phyloP scores from a whole-genome alignment of 1,139 yeast genomes.

The Yamadazyma songkhlaensis region DNA sequence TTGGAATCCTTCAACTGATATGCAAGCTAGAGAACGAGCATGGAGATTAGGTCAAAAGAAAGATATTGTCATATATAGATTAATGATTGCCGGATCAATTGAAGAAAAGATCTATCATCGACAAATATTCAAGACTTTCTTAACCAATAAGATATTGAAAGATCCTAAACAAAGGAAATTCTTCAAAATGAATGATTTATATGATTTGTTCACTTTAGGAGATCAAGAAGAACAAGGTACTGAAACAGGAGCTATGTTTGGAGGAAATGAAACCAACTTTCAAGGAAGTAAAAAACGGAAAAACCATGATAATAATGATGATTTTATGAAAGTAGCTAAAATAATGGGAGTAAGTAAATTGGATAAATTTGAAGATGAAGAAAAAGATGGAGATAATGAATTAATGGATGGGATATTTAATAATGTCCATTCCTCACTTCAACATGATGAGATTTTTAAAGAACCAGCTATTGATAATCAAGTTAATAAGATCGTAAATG shows the following conservation, averaged over 20 bases:
- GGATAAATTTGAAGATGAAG: conserved; percentile 45
- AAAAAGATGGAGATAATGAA: conserved; percentile 24
- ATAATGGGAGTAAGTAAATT: conserved; percentile 55
- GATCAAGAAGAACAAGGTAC: conserved; percentile 68
- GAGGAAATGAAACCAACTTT: conserved; percentile 43
- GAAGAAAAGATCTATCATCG: conserved; percentile 97
- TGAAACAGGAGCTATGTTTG: conserved; percentile 63
- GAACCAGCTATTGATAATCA: conserved; percentile 65
- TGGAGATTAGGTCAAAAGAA: conserved; percentile 96
- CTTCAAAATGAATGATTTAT: conserved; percentile 87
- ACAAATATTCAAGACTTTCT: conserved; percentile 91
- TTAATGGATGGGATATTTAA: conserved; percentile 42
- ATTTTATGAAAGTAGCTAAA: conserved; percentile 50
- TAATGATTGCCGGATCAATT: conserved; percentile 93
- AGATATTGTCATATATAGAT: conserved; percentile 87
- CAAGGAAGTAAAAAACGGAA: conserved; percentile 19
- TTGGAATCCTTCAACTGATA: conserved; percentile 98
- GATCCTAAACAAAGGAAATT: conserved; percentile 95
- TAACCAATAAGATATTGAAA: conserved; percentile 88
- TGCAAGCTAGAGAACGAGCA: conserved; percentile 95
- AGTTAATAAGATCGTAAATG: conserved; percentile 72
- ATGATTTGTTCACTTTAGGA: conserved; percentile 84
- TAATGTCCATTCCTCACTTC: conserved; percentile 73
- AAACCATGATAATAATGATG: conserved; percentile 44
- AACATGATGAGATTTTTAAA: conserved; percentile 76